Evolutionary conservation across 257 asterid genomes (phyloP).

Genomic region (Echites panduratus): DNA sequence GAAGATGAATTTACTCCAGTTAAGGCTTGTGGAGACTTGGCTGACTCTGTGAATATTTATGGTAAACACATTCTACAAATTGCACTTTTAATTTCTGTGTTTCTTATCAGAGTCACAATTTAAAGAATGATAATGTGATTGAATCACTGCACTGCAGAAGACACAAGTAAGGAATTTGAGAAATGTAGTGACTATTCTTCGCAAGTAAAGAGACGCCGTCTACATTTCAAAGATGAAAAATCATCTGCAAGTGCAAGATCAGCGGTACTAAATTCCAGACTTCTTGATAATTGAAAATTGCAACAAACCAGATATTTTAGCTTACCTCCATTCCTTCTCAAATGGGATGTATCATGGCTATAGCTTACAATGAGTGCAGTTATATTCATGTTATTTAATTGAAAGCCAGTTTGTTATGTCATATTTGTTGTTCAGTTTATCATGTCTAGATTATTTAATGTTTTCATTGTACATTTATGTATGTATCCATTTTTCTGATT

Average conservation of each 20-base stretch:
- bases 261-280: conserved; percentile 32
- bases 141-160: conserved; percentile 28
- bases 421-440: not conserved
- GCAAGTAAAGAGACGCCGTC: conserved; percentile 55
- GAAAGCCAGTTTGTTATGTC: not conserved
- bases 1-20: conserved; percentile 26
- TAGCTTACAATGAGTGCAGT: not conserved
- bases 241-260: conserved; percentile 31
- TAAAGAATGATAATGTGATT: conserved; percentile 5
- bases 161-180: conserved; percentile 33
- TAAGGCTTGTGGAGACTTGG: conserved; percentile 22
- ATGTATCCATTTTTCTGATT: not conserved
- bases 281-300: not conserved
- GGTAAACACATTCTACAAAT: conserved; percentile 11
- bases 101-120: not conserved
- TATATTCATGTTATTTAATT: not conserved
- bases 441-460: not conserved
- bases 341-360: not conserved
- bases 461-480: not conserved
- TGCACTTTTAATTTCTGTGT: not conserved
- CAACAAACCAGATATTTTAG: not conserved
- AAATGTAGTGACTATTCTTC: conserved; percentile 38
- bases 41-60: conserved; percentile 10
- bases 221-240: conserved; percentile 50
- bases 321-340: not conserved